Conservation (phyloP, 805 yeast genomes). For the Candida stauntonica region DNA sequence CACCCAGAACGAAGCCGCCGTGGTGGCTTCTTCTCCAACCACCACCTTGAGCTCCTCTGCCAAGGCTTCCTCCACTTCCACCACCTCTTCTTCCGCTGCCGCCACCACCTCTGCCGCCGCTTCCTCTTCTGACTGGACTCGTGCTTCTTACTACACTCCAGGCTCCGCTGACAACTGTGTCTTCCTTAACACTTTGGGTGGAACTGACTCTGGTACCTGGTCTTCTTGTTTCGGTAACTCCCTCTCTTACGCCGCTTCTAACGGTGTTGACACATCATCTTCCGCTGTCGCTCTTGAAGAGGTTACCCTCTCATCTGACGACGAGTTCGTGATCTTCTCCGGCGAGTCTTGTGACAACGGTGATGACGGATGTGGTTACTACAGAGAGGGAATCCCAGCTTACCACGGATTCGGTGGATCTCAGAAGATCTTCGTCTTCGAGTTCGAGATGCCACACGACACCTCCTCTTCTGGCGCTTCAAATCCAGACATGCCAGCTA, state of each 20-base stretch:
- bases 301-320: constrained; percentile 63
- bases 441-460: constrained; percentile 88
- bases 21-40: constrained; percentile 4
- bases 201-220: constrained; percentile 87
- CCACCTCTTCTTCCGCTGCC: constrained; percentile 30
- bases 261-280: constrained; percentile 71
- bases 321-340: constrained; percentile 81
- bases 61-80: constrained; percentile 24
- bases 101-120: constrained; percentile 31
- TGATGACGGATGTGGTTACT: constrained; percentile 70
- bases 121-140: constrained; percentile 56
- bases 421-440: constrained; percentile 83
- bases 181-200: constrained; percentile 88
- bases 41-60: constrained; percentile 14
- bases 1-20: constrained; percentile 11
- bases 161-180: constrained; percentile 68
- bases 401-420: constrained; percentile 90
- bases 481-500: constrained; percentile 96
- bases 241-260: constrained; percentile 73
- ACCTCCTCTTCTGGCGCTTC: constrained; percentile 36
- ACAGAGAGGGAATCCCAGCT: constrained; percentile 84
- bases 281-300: constrained; percentile 65
- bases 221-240: constrained; percentile 88
- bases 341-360: constrained; percentile 51
- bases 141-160: constrained; percentile 71